Base-by-base conservation (phyloP, 2,329 filamentous ascomycete species). In the Exophiala viscosa region DNA sequence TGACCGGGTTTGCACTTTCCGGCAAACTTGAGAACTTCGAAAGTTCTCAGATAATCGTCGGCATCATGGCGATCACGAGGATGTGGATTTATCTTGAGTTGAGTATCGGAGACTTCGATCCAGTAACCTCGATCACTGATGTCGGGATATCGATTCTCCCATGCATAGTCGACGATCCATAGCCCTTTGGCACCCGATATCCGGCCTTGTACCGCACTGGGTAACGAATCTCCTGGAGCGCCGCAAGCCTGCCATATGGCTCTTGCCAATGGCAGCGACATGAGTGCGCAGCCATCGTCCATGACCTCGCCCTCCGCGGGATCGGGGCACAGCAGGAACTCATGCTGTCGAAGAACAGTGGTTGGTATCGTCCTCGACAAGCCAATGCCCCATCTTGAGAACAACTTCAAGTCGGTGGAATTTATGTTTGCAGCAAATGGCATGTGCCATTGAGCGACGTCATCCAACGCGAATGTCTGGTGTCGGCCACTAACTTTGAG, bases 111-210 rank as follows among this genome's bases (percentile, higher is more conserved):
- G 13, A 85, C 75, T 39, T 80, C 68, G 17, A 85, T 80, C 78
- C 80, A 83, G 8, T 73, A 66, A 2, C 66, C 65, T 17, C 69
- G 62, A 10, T 72, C 64, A 1, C 59, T 60, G 10, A 41, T 48
- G 59, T 69, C 32, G 15, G 44, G n/a, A 18, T 51, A 42, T 11
- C 34, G 43, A 23, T 49, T 45, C 9, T 48, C 23, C 23, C 23
- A 28, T 7, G 5, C 18, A 31, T 53, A 58, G 49, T 77, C 78
- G 1, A 82, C 70, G 65, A 81, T 78, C 82, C 82, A 84, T 4
- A 85, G 60, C 1, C 82, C 82, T 65, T 85, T 85, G 0, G 79
- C 78, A 1, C 82, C 81, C 14, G 73, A 75, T 50, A 84, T 80
- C 4, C 82, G 72, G 7, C 70, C 81, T 65, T 85, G 82, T 20